Base-by-base conservation (phyloP, 768 basidiomycete species). In the Sporobolomyces roseus region DNA sequence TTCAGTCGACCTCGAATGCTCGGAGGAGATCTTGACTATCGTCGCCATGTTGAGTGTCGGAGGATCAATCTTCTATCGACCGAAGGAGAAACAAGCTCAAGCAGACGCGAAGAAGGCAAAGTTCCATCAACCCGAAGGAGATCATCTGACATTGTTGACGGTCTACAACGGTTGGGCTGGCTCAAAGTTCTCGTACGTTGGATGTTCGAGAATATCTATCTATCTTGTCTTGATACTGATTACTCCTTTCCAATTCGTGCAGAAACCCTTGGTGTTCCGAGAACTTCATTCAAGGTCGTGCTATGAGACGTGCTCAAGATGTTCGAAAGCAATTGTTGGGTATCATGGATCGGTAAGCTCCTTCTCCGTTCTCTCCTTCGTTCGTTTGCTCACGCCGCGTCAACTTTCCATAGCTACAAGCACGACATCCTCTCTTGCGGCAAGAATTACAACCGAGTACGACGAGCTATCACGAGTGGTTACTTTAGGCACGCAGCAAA, bases 61-160 rank as follows among this genome's bases (percentile, higher is more conserved):
- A 77, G 80, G 80, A 2, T 90, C 86, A 56, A 91, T 98, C 45
- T 99, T 98, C 79, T 98, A 98, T 79, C 86, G 96, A 43, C 96
- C 94, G n/a, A 97, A 98, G 80, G 96, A 98, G 80, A 98, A 98
- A 80, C 96, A 98, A 78, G 93, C 90, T 16, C 94, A 98, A 80
- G 96, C 96, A 0, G 96, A 99, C 79, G 93, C 94, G 41, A 98
- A 99, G 82, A 99, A 98, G 79, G 96, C 96, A 36, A 99, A 99
- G 79, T 99, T 99, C 80, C 94, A 98, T 80, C 91, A 98, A 78
- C 91, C 96, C 1, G 96, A 98, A 81, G 96, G 96, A 13, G 96
- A 98, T 76, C 91, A 98, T 77, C 80, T 94, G 38, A 94, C 91
- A 16, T 79, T 93, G 43, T 80, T 93, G 70, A 89, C 94, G 9